Conservation (phyloP, 208 protist species). For the Trypanosoma rangeli region DNA sequence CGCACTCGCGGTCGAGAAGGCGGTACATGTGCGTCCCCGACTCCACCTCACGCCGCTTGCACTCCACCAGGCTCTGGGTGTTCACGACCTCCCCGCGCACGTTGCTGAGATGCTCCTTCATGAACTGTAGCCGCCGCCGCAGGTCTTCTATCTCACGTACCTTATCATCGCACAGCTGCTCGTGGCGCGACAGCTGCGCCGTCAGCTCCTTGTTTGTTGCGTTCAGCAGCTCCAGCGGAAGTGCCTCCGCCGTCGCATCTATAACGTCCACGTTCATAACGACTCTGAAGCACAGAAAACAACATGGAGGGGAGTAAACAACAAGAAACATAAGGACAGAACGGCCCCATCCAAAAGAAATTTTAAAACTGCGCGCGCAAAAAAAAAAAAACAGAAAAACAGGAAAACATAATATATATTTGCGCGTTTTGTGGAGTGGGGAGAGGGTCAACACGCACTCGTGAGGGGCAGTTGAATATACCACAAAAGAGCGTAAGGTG, state of each 20-base stretch:
- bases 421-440: no score
- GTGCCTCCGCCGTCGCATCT: constrained; percentile 76
- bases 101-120: constrained; percentile 92
- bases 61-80: constrained; percentile 86
- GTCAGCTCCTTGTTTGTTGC: constrained; percentile 85
- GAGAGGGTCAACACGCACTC: no score
- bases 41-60: constrained; percentile 90
- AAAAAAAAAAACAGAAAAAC: no score
- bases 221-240: constrained; percentile 85
- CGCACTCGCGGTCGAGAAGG: constrained; percentile 87
- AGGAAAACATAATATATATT: no score
- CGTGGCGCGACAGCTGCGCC: constrained; percentile 71
- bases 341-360: not conserved
- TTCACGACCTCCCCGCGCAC: constrained; percentile 87
- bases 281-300: not conserved
- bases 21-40: constrained; percentile 91
- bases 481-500: no score
- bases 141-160: constrained; percentile 68
- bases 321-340: not conserved
- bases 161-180: constrained; percentile 63
- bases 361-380: no score
- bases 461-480: no score
- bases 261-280: constrained; percentile 66
- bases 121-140: constrained; percentile 78
- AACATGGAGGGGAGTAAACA: not conserved